Conservation (phyloP, 75 land plant genomes). For the Pinus tabuliformis region DNA sequence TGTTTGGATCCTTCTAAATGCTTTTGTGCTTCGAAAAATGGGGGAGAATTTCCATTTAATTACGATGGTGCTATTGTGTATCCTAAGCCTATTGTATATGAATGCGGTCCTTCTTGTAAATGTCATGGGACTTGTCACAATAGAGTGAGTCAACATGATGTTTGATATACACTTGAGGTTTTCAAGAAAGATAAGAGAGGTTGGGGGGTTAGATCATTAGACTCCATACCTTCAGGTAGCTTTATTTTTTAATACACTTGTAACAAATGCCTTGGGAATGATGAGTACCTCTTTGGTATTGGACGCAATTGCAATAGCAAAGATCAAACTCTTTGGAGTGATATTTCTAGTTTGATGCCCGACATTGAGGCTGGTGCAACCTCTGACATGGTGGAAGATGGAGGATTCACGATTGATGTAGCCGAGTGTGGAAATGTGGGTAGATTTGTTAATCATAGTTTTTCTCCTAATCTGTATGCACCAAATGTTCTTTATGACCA, state of each 20-base stretch:
- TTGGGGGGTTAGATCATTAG: conserved; percentile 27
- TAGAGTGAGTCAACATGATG: conserved; percentile 14
- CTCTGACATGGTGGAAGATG: conserved; percentile 31
- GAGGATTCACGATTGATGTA: conserved; percentile 52
- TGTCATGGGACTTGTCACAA: conserved; percentile 10
- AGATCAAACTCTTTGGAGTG: conserved; percentile 36
- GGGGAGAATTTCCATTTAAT: conserved; percentile 19
- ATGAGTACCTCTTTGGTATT: conserved; percentile 28
- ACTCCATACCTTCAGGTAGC: conserved; percentile 11
- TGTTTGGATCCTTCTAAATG: too few relatives aligned
- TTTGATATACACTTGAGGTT: conserved; percentile 10
- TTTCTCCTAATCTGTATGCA: conserved; percentile 60
- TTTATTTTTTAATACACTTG: too few relatives aligned
- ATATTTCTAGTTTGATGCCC: conserved; percentile 23
- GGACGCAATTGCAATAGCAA: conserved; percentile 37
- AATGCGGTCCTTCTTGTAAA: conserved; percentile 12
- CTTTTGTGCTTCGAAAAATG: conserved; percentile 11
- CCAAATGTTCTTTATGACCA: conserved; percentile 67
- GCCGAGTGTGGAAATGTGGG: conserved; percentile 42
- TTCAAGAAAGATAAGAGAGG: conserved; percentile 22
- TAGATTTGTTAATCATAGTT: conserved; percentile 56
- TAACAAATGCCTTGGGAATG: conserved; percentile 5
- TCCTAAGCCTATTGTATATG: conserved; percentile 15
- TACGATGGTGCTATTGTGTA: conserved; percentile 7
- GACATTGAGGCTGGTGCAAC: conserved; percentile 1